A percentile compares a stretch with the other conserved stretches of the same genome.
These are phyloP conservation scores for Annulohypoxylon maeteangense DNA, from an alignment of 495 filamentous ascomycete species.

Conservation along the genomic window DNA sequence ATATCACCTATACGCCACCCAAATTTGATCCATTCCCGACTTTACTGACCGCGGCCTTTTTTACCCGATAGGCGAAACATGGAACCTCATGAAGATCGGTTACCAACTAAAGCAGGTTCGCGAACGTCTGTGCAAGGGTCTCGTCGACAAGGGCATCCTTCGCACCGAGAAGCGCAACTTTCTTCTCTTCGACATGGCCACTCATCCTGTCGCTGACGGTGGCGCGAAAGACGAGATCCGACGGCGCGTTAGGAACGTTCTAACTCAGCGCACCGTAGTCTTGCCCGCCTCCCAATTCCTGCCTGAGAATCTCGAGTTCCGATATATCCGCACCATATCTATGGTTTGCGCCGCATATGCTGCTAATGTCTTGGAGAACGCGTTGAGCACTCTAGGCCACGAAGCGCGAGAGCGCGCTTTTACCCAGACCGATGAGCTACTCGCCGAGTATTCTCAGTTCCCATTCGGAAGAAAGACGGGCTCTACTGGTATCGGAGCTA, in stretches of 20 bases:
- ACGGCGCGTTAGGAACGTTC: slow-evolving; percentile 87
- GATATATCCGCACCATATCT: slow-evolving; percentile 87
- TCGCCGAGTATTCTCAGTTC: slow-evolving; percentile 96
- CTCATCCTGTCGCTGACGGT: slow-evolving; percentile 96
- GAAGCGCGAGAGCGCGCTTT: slow-evolving; percentile 94
- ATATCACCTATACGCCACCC: not conserved
- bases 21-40: not conserved
- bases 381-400: slow-evolving; percentile 90
- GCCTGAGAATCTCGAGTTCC: slow-evolving; percentile 92
- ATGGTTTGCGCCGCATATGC: slow-evolving; percentile 99
- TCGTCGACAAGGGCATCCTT: slow-evolving; percentile 98
- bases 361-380: slow-evolving; percentile 97
- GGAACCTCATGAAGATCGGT: slow-evolving; percentile 99
- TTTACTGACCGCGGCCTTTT: slow-evolving; percentile 38
- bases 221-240: slow-evolving; percentile 98
- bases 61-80: slow-evolving; percentile 82
- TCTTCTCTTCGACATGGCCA: slow-evolving; percentile 99
- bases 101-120: slow-evolving; percentile 99
- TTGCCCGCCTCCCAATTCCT: slow-evolving; percentile 84
- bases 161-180: slow-evolving; percentile 99
- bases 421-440: slow-evolving; percentile 93
- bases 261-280: slow-evolving; percentile 94
- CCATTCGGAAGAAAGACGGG: slow-evolving; percentile 86
- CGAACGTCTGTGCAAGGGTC: slow-evolving; percentile 95
- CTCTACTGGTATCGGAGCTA: slow-evolving; percentile 87